Base-by-base conservation (phyloP, 169 alveolate species). In the Cryptosporidium ryanae region DNA sequence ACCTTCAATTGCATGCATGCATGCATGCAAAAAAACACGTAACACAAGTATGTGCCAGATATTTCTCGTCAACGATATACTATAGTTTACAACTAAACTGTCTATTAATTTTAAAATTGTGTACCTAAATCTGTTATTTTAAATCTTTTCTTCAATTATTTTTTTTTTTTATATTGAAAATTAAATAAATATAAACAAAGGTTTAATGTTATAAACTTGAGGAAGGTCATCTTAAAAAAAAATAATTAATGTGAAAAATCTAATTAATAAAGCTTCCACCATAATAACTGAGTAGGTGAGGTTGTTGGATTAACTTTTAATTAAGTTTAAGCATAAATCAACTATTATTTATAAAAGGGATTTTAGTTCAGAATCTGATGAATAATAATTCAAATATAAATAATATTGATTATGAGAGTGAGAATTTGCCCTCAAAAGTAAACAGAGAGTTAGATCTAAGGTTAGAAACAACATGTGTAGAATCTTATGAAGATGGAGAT, bases 1-100 rank as follows among this genome's bases (percentile, higher is more conserved):
- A 64, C 59, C 68, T 64, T 21, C 8, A 38, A 23, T 38, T 64
- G 71, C 52, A 64, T 64, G 71, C 59, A 64, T 64, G 71, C 59
- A 64, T 64, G 59, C 59, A 64, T 64, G 71, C 52, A 64, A 38
- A 38, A 38, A 38, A 38, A 38, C 46, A 38, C 46, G 46, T 38
- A 38, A 10, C 8, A 10, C 46, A 38, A 38, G 8, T 38, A 38
- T 38, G 1, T 38, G 46, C 46, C 46, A 38, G 8, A 38, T 38
- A 38, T 38, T 38, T 38, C 46, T 38, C 46, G 46, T 38, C 46
- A 38, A 38, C 46, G 46, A 38, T 38, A 38, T 38, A 1, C 1
- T 6, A 38, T 0, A 38, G 8, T 38, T 0, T 38, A 38, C 8
- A 10, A 38, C 8, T 38, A 0, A 38, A 38, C 8, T 38, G 46